Base-by-base conservation (phyloP, 2,329 filamentous ascomycete genomes). In the Sclerotinia trifoliorum region DNA sequence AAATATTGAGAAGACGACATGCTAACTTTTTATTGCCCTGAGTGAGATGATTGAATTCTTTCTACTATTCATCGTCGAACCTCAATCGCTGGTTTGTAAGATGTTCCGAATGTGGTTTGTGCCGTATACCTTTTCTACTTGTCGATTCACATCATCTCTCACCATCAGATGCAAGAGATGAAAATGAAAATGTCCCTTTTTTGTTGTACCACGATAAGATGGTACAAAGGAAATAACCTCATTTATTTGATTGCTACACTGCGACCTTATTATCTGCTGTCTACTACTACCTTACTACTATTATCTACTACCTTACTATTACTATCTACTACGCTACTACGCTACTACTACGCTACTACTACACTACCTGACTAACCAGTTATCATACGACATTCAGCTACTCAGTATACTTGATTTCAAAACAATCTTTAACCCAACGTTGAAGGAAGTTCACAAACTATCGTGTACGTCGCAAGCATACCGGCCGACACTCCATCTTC, bases 161-260 rank as follows among this genome's bases (percentile, higher is more conserved):
- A 35, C 21, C 39, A 39, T 32, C 19, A 46, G 29, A 46, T 46
- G 42, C 39, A 60, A 24, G 42, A 44, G 42, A 60, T 60, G 57
- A 60, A 44, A 29, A 24, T 15, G 15, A 4, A 4, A 11, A 48
- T 49, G 44, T 44, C 44, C 24, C 35, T 26, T 5, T 39, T 48
- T 35, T 17, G 11, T 51, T 62, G 58, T 61, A 24, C 44, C 44
- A 62, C 13, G 44, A 21, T 49, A 51, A 35, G 58, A 51, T 49
- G 5, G 46, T 24, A 62, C 44, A 39, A 35, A 51, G 58, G 44
- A 62, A 62, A 49, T 49, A 51, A 26, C 46, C 44, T 62, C 26
- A 51, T 51, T 62, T 61, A 61, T 49, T 32, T 26, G 15, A 24
- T 48, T 51, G 46, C 29, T 51, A 51, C 11, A 35, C 29, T 62